Base-by-base conservation (phyloP, 352 stramenopile genomes). In the Globisporangium cystogenes region DNA sequence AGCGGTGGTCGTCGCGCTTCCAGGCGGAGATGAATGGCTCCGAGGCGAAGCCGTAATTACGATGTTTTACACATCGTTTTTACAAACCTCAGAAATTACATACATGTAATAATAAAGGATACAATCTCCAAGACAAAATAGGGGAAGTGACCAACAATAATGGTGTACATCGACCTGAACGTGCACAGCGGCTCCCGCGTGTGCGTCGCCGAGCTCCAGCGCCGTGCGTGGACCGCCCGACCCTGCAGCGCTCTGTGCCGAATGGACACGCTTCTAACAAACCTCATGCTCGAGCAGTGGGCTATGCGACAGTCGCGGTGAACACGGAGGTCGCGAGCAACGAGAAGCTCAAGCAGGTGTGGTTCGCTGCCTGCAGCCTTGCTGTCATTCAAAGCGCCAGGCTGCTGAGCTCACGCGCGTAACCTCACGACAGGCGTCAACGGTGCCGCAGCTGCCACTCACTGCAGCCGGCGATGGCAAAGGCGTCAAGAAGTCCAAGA, bases 131-230 rank as follows among this genome's bases (percentile, higher is more conserved):
- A n/a, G n/a, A n/a, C n/a, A n/a, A n/a, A n/a, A n/a, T n/a, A n/a
- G n/a, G n/a, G n/a, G n/a, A n/a, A n/a, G n/a, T n/a, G n/a, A n/a
- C n/a, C n/a, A n/a, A n/a, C 7, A 35, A 14, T 1, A 26, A 78
- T 85, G 65, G 62, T 72, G 65, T 93, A 90, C 67, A 63, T 74
- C 48, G 83, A 93, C 68, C 58, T 93, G 59, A 89, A 83, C 36
- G 75, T 93, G 48, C 74, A 65, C 48, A 56, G 64, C n/a, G 75
- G 59, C 24, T 53, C 62, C 53, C 68, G 76, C 26, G 67, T 87
- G 53, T 84, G 65, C 33, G 59, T 72, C 37, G 53, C 57, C 1
- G 82, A 93, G 67, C 67, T 91, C 49, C 64, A 82, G 48, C 69
- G 75, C 59, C 65, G 83, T 93, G 62, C 44, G 81, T 65, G 2